A percentile compares a stretch with the other conserved stretches of the same genome.
Conservation (phyloP, 2,329 filamentous ascomycete species). For the Venturia carpophila region DNA sequence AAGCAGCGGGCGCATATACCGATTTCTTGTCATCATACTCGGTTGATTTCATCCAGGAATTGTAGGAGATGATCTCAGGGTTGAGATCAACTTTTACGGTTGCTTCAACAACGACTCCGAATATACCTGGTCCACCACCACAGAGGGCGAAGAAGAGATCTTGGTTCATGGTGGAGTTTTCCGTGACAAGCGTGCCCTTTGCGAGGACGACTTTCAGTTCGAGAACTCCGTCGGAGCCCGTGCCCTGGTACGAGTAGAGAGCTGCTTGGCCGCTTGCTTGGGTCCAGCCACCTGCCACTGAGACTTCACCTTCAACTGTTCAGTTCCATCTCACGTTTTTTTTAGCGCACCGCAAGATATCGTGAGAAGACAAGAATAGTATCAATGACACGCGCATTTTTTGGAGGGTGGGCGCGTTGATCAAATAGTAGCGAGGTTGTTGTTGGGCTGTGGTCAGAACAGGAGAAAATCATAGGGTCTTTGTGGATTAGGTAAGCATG, state of each 20-base stretch:
- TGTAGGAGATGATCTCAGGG: constrained; percentile 5
- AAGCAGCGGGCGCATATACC: constrained; percentile 13
- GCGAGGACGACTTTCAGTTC: constrained; percentile 40
- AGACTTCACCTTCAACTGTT: constrained; percentile 23
- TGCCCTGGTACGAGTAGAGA: neutral
- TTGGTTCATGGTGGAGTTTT: constrained; percentile 27
- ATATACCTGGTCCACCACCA: constrained; percentile 11
- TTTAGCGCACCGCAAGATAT: neutral
- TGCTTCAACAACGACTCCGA: constrained; percentile 14
- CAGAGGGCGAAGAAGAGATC: constrained; percentile 19
- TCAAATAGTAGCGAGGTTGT: neutral
- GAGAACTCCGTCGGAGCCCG: constrained; percentile 25
- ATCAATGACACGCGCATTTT: neutral
- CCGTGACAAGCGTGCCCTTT: neutral
- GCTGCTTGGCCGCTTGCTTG: constrained; percentile 17
- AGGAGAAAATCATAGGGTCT: neutral
- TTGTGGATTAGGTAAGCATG: neutral
- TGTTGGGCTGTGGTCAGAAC: neutral
- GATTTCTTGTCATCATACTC: constrained; percentile 12
- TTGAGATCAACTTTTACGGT: constrained; percentile 18
- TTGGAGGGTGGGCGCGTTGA: neutral
- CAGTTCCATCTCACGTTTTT: neutral
- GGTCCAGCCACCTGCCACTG: constrained; percentile 22
- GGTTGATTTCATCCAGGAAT: constrained; percentile 18
- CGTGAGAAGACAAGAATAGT: constrained; percentile 8